phyloP scores from a whole-genome alignment of 306 rosid genomes.

The Glycine tomentella region DNA sequence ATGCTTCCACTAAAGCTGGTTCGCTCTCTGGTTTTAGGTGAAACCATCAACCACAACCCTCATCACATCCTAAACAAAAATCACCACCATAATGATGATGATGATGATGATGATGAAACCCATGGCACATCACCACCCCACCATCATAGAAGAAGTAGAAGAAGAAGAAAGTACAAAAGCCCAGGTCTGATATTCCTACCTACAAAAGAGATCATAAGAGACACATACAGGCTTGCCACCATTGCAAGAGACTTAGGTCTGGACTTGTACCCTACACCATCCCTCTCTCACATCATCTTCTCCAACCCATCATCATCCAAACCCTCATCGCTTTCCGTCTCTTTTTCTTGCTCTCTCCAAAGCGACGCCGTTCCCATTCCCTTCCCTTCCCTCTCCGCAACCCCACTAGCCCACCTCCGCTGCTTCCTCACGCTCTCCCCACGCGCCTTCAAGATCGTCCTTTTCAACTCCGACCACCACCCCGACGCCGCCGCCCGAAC shows the following conservation, averaged over 20 bases:
- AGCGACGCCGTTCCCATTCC: conserved; percentile 70
- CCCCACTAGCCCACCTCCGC: conserved; percentile 64
- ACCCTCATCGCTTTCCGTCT: too few species aligned
- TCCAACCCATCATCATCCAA: too few species aligned
- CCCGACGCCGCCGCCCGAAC: neutral
- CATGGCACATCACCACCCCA: conserved; percentile 9
- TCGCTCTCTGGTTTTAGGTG: conserved; percentile 66
- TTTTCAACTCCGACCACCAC: conserved; percentile 46
- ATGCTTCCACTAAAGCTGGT: conserved; percentile 80
- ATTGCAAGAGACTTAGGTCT: conserved; percentile 69
- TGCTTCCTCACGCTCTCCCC: conserved; percentile 57
- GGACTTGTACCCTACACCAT: too few species aligned
- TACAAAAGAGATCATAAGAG: conserved; percentile 59
- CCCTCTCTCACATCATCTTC: too few species aligned
- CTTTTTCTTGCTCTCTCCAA: conserved; percentile 26
- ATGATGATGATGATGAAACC: conserved; percentile 25
- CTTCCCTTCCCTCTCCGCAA: conserved; percentile 59
- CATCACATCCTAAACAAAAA: conserved; percentile 41
- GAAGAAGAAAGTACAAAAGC: conserved; percentile 46
- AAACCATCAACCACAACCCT: conserved; percentile 60
- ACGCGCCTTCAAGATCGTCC: conserved; percentile 69
- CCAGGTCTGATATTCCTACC: conserved; percentile 64
- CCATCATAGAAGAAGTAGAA: conserved; percentile 18
- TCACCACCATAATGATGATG: neutral
- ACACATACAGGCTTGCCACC: conserved; percentile 66